A percentile compares a stretch with the other conserved stretches of the same genome.
phyloP scores from a whole-genome alignment of 169 alveolate genomes.

The Perkinsus marinus region DNA sequence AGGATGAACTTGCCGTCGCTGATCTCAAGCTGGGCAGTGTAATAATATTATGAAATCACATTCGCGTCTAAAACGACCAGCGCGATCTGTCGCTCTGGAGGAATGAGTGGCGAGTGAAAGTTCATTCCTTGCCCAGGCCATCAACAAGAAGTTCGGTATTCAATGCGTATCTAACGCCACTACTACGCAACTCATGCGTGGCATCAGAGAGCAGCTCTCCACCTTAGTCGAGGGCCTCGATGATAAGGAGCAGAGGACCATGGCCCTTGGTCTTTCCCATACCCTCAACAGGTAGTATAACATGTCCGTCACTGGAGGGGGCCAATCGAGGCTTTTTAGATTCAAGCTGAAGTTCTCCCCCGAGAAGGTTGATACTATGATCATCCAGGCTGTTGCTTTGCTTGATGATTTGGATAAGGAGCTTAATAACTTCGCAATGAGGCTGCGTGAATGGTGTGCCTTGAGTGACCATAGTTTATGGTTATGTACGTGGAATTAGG shows the following conservation, averaged over 20 bases:
- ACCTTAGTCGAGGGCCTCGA: constrained; percentile 61
- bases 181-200: constrained; percentile 67
- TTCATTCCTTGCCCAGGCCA: constrained; percentile 38
- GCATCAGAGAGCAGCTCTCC: constrained; percentile 57
- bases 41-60: neutral
- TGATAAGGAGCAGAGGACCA: constrained; percentile 59
- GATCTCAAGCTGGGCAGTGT: neutral
- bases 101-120: constrained; percentile 6
- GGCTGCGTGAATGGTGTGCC: constrained; percentile 76
- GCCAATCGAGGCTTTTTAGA: constrained; percentile 43
- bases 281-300: constrained; percentile 37
- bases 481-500: constrained; percentile 51
- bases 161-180: constrained; percentile 55
- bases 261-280: constrained; percentile 78
- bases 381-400: constrained; percentile 86
- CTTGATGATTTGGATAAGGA: constrained; percentile 80
- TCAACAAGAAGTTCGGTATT: constrained; percentile 64
- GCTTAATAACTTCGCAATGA: constrained; percentile 96
- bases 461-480: neutral
- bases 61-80: too few species aligned
- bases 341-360: constrained; percentile 93
- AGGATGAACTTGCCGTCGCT: constrained; percentile 58
- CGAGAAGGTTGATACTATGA: constrained; percentile 97
- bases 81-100: neutral
- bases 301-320: neutral